phyloP scores from a whole-genome alignment of 2,329 filamentous ascomycete genomes.

The Verticillium isaacii region DNA sequence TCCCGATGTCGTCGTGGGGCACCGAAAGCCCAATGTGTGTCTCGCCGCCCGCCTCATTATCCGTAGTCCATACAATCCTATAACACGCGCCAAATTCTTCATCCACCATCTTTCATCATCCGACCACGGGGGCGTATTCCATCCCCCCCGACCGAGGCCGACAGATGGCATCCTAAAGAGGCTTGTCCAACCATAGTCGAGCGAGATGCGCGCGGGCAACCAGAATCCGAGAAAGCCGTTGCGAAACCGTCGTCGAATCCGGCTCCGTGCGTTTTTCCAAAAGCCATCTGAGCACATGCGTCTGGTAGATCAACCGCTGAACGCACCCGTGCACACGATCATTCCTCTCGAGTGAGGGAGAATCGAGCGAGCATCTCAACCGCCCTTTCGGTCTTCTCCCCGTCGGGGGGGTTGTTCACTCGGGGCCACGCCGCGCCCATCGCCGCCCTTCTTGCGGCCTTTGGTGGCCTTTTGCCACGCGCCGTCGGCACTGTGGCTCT shows the following conservation, averaged over 20 bases:
- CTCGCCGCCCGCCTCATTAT: slow-evolving; percentile 1
- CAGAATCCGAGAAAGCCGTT: neutral
- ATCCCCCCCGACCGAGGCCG: neutral
- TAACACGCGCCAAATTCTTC: neutral
- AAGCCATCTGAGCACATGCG: neutral
- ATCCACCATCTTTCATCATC: neutral
- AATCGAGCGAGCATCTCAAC: slow-evolving; percentile 33
- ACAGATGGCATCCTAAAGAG: slow-evolving; percentile 1
- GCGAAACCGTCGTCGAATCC: neutral
- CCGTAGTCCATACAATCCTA: slow-evolving; percentile 2
- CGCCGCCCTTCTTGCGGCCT: slow-evolving; percentile 44
- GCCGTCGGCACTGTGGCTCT: slow-evolving; percentile 37
- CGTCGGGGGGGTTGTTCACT: slow-evolving; percentile 54
- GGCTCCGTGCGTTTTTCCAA: neutral
- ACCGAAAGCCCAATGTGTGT: neutral
- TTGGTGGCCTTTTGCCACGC: slow-evolving; percentile 58
- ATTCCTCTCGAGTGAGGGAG: neutral
- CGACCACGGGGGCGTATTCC: neutral
- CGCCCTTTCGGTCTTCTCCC: slow-evolving; percentile 58
- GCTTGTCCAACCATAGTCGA: neutral
- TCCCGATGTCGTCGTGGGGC: neutral
- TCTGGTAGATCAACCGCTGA: neutral
- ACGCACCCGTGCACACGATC: neutral
- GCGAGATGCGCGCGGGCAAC: neutral
- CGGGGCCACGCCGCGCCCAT: slow-evolving; percentile 29